Evolutionary conservation across 306 rosid species (phyloP).

Genomic region (Castanea crenata): DNA sequence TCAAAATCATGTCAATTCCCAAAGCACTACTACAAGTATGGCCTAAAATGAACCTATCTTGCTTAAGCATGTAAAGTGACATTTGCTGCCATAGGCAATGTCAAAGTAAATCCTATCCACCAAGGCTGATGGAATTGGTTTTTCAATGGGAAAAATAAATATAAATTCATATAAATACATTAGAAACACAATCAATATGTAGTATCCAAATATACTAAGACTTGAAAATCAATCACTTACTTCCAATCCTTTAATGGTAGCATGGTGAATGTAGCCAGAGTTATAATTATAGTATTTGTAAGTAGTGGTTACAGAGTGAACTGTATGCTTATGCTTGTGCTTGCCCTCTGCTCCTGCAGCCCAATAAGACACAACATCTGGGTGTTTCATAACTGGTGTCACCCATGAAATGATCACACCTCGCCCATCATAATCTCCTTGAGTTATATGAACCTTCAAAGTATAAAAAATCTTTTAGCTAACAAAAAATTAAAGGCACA

Average conservation of each 20-base stretch:
- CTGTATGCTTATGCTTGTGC: not conserved
- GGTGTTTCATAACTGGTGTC: not conserved
- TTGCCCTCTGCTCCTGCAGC: not conserved
- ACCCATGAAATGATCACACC: not conserved
- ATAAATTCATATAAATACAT: too few species aligned
- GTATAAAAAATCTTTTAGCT: not conserved
- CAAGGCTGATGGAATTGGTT: too few species aligned
- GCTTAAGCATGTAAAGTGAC: too few species aligned
- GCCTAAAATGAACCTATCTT: too few species aligned
- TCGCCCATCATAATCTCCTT: not conserved
- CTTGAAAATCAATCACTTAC: not conserved
- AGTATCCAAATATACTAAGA: not conserved
- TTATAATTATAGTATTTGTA: not conserved
- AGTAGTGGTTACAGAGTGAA: not conserved
- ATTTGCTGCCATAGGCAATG: too few species aligned
- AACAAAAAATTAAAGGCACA: not conserved
- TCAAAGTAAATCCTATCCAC: too few species aligned
- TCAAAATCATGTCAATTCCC: not conserved
- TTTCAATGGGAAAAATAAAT: too few species aligned
- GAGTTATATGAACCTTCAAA: constrained; percentile 3
- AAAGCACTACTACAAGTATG: too few species aligned
- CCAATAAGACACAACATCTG: not conserved
- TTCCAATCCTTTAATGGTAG: not conserved
- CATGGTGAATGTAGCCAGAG: constrained; percentile 1
- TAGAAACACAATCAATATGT: too few species aligned